Evolutionary conservation across 2,329 filamentous ascomycete genomes (phyloP).

Genomic region (Pseudogymnoascus sp.): DNA sequence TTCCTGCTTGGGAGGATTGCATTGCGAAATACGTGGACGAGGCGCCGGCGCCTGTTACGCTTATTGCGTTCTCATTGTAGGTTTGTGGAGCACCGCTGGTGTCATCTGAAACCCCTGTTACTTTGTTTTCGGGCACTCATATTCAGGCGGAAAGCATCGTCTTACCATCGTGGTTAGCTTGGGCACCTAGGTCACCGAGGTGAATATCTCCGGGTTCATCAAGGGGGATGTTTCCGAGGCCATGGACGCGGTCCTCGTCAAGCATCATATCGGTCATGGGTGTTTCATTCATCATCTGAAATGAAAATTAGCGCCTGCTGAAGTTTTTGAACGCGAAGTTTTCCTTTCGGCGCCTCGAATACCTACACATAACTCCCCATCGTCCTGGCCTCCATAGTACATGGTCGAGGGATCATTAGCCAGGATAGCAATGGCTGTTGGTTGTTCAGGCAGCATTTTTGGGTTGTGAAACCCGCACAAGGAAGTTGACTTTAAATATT

Average conservation of each 20-base stretch:
- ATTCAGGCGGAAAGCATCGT: neutral
- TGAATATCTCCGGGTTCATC: conserved; percentile 35
- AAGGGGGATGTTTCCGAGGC: conserved; percentile 31
- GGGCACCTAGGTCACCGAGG: conserved; percentile 16
- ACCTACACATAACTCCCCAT: neutral
- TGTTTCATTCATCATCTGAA: conserved; percentile 17
- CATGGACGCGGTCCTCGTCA: conserved; percentile 34
- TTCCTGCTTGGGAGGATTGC: conserved; percentile 21
- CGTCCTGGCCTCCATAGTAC: conserved; percentile 16
- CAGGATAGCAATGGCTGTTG: conserved; percentile 18
- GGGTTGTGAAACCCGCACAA: neutral
- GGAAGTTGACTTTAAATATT: neutral
- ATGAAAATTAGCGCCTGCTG: neutral
- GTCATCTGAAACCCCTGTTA: conserved; percentile 1
- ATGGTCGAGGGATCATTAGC: conserved; percentile 20
- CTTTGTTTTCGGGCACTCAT: neutral
- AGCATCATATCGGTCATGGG: conserved; percentile 37
- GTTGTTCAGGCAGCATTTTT: conserved; percentile 18
- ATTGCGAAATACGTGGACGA: conserved; percentile 24
- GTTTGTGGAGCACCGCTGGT: neutral
- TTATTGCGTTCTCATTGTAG: conserved; percentile 18
- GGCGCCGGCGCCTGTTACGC: conserved; percentile 24
- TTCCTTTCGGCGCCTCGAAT: neutral
- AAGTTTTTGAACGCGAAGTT: neutral
- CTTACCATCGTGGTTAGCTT: conserved; percentile 13